phyloP scores from a whole-genome alignment of 1,284 basidiomycete species.

The Gymnopus androsaceus region DNA sequence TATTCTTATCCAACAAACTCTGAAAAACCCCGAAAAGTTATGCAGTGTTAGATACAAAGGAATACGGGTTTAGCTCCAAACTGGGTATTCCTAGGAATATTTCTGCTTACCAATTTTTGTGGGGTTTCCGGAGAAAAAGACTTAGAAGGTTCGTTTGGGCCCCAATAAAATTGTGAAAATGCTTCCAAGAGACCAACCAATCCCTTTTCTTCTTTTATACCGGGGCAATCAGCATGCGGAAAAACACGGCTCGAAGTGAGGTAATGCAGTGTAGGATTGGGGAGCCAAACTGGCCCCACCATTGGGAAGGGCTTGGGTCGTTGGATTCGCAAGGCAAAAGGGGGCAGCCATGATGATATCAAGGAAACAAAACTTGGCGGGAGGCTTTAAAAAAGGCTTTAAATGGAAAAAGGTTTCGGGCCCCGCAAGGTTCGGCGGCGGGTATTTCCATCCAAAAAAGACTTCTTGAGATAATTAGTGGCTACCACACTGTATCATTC shows the following conservation, averaged over 20 bases:
- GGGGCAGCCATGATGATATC: too few relatives aligned
- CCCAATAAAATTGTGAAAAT: conserved; percentile 18
- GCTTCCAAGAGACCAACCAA: conserved; percentile 16
- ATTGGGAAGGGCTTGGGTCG: too few relatives aligned
- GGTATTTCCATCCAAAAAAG: too few relatives aligned
- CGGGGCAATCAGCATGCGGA: conserved; percentile 11
- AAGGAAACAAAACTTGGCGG: too few relatives aligned
- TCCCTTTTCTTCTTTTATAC: conserved; percentile 18
- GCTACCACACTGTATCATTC: too few relatives aligned
- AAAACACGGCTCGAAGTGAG: conserved; percentile 8
- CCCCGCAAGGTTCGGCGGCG: too few relatives aligned
- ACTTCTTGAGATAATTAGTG: too few relatives aligned
- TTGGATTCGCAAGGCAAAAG: too few relatives aligned
- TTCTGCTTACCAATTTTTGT: conserved; percentile 19
- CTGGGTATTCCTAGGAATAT: conserved; percentile 20
- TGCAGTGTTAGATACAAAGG: background rate
- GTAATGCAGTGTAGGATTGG: too few relatives aligned
- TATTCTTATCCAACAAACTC: background rate
- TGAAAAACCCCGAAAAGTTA: background rate
- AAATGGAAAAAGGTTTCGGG: too few relatives aligned
- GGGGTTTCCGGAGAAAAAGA: conserved; percentile 13
- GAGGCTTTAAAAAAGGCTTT: too few relatives aligned
- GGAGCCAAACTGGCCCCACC: too few relatives aligned
- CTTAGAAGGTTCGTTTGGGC: conserved; percentile 2
- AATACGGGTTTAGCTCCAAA: background rate